Base-by-base conservation (phyloP, 805 yeast genomes). In the Kuraishia ogatae region DNA sequence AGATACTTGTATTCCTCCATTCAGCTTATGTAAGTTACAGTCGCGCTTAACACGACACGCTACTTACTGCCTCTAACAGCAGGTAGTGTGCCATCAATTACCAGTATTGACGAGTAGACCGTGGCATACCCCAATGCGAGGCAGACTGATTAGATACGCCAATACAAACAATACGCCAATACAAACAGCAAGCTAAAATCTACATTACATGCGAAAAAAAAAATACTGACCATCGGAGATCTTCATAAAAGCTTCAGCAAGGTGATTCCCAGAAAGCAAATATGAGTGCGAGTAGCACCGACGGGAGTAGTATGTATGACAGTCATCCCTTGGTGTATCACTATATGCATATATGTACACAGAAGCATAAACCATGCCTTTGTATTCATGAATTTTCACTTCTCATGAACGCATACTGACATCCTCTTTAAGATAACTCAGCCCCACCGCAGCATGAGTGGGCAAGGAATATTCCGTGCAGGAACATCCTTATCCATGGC, bases 401-500 rank as follows among this genome's bases (percentile, higher is more conserved):
- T 35, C 43, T 3, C 17, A 26, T 5, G 8, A 26, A 26, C 29
- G 29, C 7, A 35, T 35, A 35, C 43, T 35, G 43, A 35, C n/a
- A 35, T 43, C 8, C 17, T 11, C 50, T 46, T 35, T 13, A 8
- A 35, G 43, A 47, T 47, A 20, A 48, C 22, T 21, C n/a, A 21
- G 50, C 35, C 17, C 28, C 53, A 24, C 51, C 56, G 22, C 78
- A 79, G 61, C 71, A 73, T 56, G 84, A 81, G 50, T 71, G 80
- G 66, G 91, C 92, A 6, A 85, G 81, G 67, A 84, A 84, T 57
- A 84, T 89, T 28, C 91, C 87, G 55, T 90, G 97, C 71, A 79
- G 91, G 66, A 90, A 90, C 63, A 84, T 89, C 55, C 81, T 85
- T 51, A 88, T 89, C 39, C 90, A 89, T 72, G 97, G 97, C 2